Percentiles rank a stretch among this genome's conserved stretches.
Evolutionary conservation across 2,329 filamentous ascomycete genomes (phyloP).

Genomic region (Cucurbitaria berberidis): DNA sequence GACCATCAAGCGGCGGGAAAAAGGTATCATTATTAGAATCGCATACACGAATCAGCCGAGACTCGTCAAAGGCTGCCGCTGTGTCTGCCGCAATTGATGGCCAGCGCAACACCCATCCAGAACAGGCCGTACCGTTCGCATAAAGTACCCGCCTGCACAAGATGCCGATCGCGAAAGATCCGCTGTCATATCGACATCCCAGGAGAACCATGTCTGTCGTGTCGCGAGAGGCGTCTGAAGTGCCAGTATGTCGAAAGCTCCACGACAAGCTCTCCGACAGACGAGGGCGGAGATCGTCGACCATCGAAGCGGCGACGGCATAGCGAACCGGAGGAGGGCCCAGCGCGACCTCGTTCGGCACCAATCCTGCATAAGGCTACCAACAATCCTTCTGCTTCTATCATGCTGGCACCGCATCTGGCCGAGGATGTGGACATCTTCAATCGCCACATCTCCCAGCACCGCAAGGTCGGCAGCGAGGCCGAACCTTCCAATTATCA

Average conservation of each 20-base stretch:
- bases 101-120: conserved; percentile 40
- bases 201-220: conserved; percentile 48
- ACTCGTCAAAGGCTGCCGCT: background rate
- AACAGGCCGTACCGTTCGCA: conserved; percentile 52
- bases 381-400: conserved; percentile 44
- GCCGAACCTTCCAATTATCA: conserved; percentile 54
- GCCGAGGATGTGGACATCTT: conserved; percentile 52
- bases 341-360: conserved; percentile 30
- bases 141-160: conserved; percentile 51
- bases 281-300: conserved; percentile 29
- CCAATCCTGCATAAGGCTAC: conserved; percentile 38
- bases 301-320: conserved; percentile 36
- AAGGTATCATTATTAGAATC: background rate
- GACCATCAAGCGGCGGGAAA: background rate
- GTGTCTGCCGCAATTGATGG: conserved; percentile 28
- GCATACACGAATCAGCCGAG: background rate
- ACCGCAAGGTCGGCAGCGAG: conserved; percentile 31
- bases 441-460: conserved; percentile 48
- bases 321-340: conserved; percentile 32
- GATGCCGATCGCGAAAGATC: conserved; percentile 51
- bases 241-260: conserved; percentile 46
- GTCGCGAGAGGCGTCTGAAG: conserved; percentile 45
- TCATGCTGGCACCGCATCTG: conserved; percentile 50
- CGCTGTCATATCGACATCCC: conserved; percentile 51
- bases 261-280: conserved; percentile 27